Evolutionary conservation across 2,329 filamentous ascomycete genomes (phyloP).

Genomic region (Nothophoma quercina): DNA sequence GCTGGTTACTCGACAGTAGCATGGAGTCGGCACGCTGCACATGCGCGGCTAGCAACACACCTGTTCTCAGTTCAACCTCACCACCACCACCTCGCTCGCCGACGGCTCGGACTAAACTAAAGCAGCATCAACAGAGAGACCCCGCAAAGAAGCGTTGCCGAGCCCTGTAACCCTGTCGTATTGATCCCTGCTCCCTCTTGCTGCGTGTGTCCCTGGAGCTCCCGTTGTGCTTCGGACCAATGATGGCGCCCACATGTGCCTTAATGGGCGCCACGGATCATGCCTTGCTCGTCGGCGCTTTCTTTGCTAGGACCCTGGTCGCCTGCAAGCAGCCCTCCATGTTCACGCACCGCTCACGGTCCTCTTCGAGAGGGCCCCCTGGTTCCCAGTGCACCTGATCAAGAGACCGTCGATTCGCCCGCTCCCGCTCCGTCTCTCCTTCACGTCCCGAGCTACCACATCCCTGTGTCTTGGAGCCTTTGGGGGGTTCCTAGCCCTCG

Average conservation of each 20-base stretch:
- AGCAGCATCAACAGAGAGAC: conserved; percentile 43
- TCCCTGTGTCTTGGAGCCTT: conserved; percentile 46
- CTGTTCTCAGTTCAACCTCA: conserved; percentile 30
- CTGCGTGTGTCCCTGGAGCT: conserved; percentile 48
- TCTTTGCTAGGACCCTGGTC: conserved; percentile 47
- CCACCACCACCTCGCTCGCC: conserved; percentile 26
- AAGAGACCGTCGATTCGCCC: conserved; percentile 48
- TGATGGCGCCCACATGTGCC: conserved; percentile 44
- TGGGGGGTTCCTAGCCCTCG: conserved; percentile 45
- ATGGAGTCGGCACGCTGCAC: conserved; percentile 31
- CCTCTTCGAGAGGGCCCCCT: conserved; percentile 45
- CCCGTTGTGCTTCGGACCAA: conserved; percentile 49
- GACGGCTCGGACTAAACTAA: conserved; percentile 37
- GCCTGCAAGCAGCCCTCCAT: conserved; percentile 46
- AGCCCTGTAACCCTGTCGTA: conserved; percentile 41
- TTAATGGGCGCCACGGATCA: conserved; percentile 49
- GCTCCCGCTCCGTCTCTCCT: conserved; percentile 41
- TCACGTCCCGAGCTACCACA: conserved; percentile 52
- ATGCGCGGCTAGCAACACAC: conserved; percentile 30
- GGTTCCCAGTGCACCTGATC: conserved; percentile 47
- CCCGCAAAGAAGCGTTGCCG: conserved; percentile 54
- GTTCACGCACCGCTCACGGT: conserved; percentile 47
- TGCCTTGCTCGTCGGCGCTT: conserved; percentile 51
- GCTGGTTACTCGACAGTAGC: conserved; percentile 41
- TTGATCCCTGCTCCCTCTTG: conserved; percentile 34